Evolutionary conservation across 306 rosid genomes (phyloP), one percentile per base, ranked within the genome.

Genomic region (Citrullus amarus): DNA sequence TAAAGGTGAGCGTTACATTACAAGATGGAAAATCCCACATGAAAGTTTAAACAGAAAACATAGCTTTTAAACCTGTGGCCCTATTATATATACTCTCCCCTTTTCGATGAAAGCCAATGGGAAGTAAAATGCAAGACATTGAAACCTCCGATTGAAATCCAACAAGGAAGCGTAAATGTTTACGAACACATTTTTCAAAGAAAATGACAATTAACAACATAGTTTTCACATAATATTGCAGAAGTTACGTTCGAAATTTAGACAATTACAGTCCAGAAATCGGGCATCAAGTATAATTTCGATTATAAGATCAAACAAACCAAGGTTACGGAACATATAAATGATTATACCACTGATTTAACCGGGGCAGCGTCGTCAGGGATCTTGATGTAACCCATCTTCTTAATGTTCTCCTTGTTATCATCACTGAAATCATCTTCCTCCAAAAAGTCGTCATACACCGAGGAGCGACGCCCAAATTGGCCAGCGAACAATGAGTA

Each of bases 301-400:
- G 4, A 53, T 51, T 30, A 73, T 32, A 51, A 72, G 39, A 34
- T 30, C n/a, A 6, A 55, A 55, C 70, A 60, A 32, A 15, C 59
- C 20, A 53, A 16, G 57, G 38, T 50, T 25, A 28, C 60, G 13
- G 9, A 51, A 9, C 77, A 73, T 28, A 72, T 25, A 51, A 32
- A 48, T 62, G 78, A 82, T 84, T 86, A 84, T n/a, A 67, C 83
- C 77, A 79, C 81, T 6, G 82, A 28, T 11, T 78, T 54, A 38
- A 76, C 82, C 3, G 84, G 70, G 6, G 69, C 81, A 41, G 82
- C 80, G 7, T 83, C 86, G 0, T 79, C 76, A 3, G 93, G 89
- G 82, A 94, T 86, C 89, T 85, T 92, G 61, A 83, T 84, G 71
- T 92, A 92, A 2, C 92, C 98, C 67, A 83, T 15, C 80, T 92